Evolutionary conservation across 1,284 basidiomycete species (phyloP).

Genomic region (Trametes hirsuta): DNA sequence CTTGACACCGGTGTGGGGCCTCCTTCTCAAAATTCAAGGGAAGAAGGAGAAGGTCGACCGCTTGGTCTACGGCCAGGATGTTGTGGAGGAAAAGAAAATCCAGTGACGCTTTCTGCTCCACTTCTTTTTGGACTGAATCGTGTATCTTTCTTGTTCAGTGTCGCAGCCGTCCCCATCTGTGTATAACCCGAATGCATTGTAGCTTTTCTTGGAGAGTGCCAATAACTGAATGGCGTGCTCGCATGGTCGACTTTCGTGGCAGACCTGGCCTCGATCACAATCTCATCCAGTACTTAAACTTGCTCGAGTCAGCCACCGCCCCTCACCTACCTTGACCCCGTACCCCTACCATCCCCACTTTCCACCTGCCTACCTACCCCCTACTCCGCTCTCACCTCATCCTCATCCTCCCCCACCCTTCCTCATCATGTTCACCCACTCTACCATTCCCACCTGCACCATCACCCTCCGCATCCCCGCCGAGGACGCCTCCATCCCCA

Average conservation of each 20-base stretch:
- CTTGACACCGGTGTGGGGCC: conserved; percentile 50
- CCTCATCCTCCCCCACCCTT: neutral
- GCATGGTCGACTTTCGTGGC: neutral
- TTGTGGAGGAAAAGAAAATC: conserved; percentile 28
- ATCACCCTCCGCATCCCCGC: conserved; percentile 3
- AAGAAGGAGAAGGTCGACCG: conserved; percentile 42
- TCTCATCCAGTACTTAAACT: neutral
- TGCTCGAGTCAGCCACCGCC: neutral
- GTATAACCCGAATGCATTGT: neutral
- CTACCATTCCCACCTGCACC: neutral
- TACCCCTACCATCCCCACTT: neutral
- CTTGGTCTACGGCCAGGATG: conserved; percentile 44
- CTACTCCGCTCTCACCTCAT: no score
- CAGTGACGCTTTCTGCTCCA: conserved; percentile 18
- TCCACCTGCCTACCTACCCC: no score
- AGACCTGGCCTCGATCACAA: neutral
- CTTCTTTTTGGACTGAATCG: conserved; percentile 1
- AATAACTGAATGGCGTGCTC: neutral
- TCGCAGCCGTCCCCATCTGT: neutral
- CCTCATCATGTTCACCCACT: neutral
- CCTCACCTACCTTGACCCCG: neutral
- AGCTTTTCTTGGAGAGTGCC: neutral
- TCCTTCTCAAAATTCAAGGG: conserved; percentile 38
- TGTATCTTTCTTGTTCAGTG: neutral
- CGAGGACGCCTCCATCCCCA: neutral